phyloP scores from a whole-genome alignment of 192 early-diverging fungal genomes.

The Polychytrium aggregatum region DNA sequence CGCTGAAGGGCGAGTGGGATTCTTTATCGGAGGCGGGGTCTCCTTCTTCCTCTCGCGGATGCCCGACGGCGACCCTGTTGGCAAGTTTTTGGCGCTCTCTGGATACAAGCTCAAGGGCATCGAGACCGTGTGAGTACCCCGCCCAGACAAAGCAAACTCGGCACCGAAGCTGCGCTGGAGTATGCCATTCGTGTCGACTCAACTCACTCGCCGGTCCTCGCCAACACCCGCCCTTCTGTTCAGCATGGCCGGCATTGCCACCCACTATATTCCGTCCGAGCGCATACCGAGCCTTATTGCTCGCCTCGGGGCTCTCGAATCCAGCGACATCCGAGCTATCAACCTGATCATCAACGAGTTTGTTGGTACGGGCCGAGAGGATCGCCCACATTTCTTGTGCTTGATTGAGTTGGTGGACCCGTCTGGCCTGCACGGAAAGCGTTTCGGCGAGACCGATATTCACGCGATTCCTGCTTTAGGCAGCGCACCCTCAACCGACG shows the following conservation, averaged over 20 bases:
- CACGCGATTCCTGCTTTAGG: too few species aligned
- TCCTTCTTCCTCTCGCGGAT: constrained; percentile 88
- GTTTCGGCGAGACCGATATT: too few species aligned
- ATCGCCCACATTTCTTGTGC: too few species aligned
- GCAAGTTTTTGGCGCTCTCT: constrained; percentile 84
- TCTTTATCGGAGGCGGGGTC: constrained; percentile 94
- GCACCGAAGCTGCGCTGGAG: too few species aligned
- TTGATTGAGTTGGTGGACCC: too few species aligned
- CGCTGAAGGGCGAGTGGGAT: constrained; percentile 93
- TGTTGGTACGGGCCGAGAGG: constrained; percentile 58
- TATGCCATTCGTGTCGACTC: too few species aligned
- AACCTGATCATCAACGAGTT: constrained; percentile 89
- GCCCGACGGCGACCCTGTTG: constrained; percentile 87
- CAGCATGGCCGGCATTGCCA: constrained; percentile 83
- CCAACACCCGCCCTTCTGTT: too few species aligned
- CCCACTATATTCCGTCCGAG: constrained; percentile 87
- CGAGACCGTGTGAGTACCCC: constrained; percentile 70
- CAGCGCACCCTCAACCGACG: neutral
- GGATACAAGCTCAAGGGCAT: constrained; percentile 63
- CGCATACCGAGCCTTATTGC: constrained; percentile 69
- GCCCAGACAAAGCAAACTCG: too few species aligned
- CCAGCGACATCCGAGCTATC: constrained; percentile 62
- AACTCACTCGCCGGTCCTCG: too few species aligned
- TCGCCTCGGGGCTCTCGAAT: constrained; percentile 68
- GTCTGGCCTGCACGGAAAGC: too few species aligned